Percentiles rank a stretch among this genome's conserved stretches.
Conservation (phyloP, 352 stramenopile genomes). For the Phytophthora palmivora region DNA sequence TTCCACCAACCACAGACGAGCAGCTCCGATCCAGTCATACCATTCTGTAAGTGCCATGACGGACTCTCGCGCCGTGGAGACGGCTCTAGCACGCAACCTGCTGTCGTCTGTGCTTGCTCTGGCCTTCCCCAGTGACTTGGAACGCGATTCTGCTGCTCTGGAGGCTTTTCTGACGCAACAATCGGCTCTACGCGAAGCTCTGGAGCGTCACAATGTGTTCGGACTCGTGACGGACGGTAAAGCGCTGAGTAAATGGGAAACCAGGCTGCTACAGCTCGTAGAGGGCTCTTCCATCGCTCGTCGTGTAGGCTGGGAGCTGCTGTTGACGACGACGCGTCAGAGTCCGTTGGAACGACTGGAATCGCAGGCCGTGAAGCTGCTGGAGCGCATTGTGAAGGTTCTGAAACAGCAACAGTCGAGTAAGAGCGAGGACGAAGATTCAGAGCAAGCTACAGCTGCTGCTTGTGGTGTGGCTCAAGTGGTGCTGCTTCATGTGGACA, state of each 20-base stretch:
- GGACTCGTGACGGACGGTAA: constrained; percentile 75
- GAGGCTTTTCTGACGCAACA: constrained; percentile 59
- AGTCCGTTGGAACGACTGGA: constrained; percentile 70
- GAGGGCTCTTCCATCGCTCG: constrained; percentile 40
- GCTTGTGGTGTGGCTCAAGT: constrained; percentile 56
- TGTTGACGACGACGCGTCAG: constrained; percentile 66
- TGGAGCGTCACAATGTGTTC: constrained; percentile 80
- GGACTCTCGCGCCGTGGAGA: constrained; percentile 19
- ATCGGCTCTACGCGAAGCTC: constrained; percentile 50
- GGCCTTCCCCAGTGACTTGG: constrained; percentile 66
- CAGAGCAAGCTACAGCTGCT: constrained; percentile 34
- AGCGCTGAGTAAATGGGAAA: constrained; percentile 78
- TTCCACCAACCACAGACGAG: constrained; percentile 12
- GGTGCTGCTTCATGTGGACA: constrained; percentile 58
- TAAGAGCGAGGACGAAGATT: constrained; percentile 37
- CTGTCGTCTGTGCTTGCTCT: constrained; percentile 81
- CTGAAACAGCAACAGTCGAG: constrained; percentile 66
- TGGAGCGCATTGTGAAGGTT: constrained; percentile 70
- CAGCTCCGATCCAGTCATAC: constrained; percentile 22
- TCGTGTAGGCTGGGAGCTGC: constrained; percentile 64
- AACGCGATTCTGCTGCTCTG: constrained; percentile 47
- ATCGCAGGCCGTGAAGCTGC: constrained; percentile 54
- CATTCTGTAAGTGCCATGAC: constrained; percentile 17
- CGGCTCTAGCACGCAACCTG: constrained; percentile 75
- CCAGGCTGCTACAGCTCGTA: constrained; percentile 64